A percentile compares a stretch with the other conserved stretches of the same genome.
phyloP scores from a whole-genome alignment of 1,139 yeast genomes.

The Magnusiomyces suaveolens region DNA sequence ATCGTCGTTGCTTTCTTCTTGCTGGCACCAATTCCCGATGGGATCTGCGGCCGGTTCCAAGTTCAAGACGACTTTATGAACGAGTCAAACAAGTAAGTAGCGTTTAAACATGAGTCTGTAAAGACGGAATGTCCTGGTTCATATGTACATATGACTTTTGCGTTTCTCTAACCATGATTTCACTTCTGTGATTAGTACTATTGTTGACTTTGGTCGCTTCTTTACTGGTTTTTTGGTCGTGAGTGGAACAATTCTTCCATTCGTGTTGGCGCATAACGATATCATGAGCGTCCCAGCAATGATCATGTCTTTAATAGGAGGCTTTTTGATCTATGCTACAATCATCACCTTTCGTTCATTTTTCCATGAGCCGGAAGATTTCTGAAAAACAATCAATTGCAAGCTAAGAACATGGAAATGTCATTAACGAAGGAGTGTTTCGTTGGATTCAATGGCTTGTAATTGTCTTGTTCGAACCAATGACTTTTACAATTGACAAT shows the following conservation, averaged over 20 bases:
- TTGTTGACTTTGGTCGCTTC: slow-evolving; percentile 35
- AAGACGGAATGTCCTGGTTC: neutral
- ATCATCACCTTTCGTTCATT: slow-evolving; percentile 63
- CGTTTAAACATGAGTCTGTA: too few relatives aligned
- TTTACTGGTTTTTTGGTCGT: slow-evolving; percentile 56
- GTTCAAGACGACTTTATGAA: slow-evolving; percentile 41
- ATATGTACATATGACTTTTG: neutral
- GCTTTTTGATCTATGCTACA: slow-evolving; percentile 59
- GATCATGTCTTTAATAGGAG: slow-evolving; percentile 59
- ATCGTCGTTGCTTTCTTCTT: slow-evolving; percentile 43
- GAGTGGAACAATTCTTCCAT: slow-evolving; percentile 59
- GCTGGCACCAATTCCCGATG: slow-evolving; percentile 63
- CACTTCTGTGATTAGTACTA: neutral
- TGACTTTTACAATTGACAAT: too few relatives aligned
- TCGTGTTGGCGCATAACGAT: slow-evolving; percentile 55
- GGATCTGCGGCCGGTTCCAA: slow-evolving; percentile 38
- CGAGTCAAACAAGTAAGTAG: slow-evolving; percentile 34
- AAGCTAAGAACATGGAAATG: too few relatives aligned
- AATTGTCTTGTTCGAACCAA: too few relatives aligned
- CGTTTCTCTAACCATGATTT: neutral
- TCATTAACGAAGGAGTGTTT: too few relatives aligned
- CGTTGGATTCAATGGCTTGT: too few relatives aligned
- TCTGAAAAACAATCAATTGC: too few relatives aligned
- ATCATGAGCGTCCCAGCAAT: slow-evolving; percentile 51
- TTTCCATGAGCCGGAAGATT: slow-evolving; percentile 52